A percentile compares a stretch with the other conserved stretches of the same genome.
phyloP scores from a whole-genome alignment of 1,139 yeast genomes.

The Lodderomyces theae region DNA sequence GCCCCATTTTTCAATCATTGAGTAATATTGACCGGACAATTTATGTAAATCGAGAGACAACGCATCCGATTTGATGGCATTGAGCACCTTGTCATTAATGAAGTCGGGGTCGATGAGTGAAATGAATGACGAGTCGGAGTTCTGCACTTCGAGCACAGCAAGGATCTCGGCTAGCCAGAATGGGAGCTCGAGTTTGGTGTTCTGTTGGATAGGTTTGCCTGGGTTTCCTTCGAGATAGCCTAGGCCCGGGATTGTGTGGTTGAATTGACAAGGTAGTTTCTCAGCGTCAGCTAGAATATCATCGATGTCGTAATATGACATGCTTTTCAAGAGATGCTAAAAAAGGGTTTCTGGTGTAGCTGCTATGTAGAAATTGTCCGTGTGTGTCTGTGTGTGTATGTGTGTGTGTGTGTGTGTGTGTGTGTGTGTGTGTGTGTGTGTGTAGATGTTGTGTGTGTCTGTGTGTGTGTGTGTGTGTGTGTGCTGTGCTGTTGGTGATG shows the following conservation, averaged over 20 bases:
- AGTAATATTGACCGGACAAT: conserved; percentile 64
- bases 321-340: no score
- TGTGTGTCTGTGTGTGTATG: no score
- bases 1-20: conserved; percentile 73
- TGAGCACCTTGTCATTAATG: conserved; percentile 60
- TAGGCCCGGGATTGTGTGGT: conserved; percentile 74
- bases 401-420: no score
- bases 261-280: conserved; percentile 76
- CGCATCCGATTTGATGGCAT: conserved; percentile 80
- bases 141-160: conserved; percentile 51
- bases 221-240: conserved; percentile 88
- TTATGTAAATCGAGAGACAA: conserved; percentile 64
- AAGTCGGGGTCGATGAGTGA: conserved; percentile 69
- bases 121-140: conserved; percentile 33
- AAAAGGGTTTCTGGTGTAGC: no score
- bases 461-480: no score
- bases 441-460: no score
- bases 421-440: no score
- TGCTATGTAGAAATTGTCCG: no score
- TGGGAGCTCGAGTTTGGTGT: conserved; percentile 76
- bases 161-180: conserved; percentile 84
- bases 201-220: conserved; percentile 59
- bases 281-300: conserved; percentile 76
- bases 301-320: conserved; percentile 72
- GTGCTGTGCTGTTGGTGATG: no score